Conservation (phyloP, 2,329 filamentous ascomycete genomes). For the Clonostachys sp. region DNA sequence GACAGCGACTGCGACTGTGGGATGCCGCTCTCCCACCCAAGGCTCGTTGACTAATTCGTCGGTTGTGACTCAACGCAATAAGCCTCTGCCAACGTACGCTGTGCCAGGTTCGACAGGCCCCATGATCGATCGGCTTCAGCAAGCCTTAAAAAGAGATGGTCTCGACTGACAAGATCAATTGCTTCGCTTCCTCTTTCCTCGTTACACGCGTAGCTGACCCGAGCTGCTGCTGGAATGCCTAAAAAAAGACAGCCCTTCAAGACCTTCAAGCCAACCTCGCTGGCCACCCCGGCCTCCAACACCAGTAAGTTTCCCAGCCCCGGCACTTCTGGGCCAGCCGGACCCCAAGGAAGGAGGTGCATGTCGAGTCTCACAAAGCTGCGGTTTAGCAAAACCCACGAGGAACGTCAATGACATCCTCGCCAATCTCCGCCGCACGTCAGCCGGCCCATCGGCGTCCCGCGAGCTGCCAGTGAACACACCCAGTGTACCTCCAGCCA, state of each 20-base stretch:
- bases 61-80: too few species aligned
- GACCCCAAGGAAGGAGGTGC: neutral
- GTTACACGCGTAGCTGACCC: too few species aligned
- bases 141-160: too few species aligned
- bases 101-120: too few species aligned
- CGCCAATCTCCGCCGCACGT: slow-evolving; percentile 47
- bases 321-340: too few species aligned
- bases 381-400: slow-evolving; percentile 6
- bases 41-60: too few species aligned
- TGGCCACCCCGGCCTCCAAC: slow-evolving; percentile 12
- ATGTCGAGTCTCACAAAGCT: neutral
- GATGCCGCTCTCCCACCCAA: too few species aligned
- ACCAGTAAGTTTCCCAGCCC: neutral
- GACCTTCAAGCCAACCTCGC: slow-evolving; percentile 50
- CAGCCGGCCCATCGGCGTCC: slow-evolving; percentile 18
- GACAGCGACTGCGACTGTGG: too few species aligned
- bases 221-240: slow-evolving; percentile 42
- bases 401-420: slow-evolving; percentile 56
- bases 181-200: too few species aligned
- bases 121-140: too few species aligned
- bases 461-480: slow-evolving; percentile 19
- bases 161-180: too few species aligned
- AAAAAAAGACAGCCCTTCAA: slow-evolving; percentile 58
- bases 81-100: too few species aligned
- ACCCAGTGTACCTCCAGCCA: slow-evolving; percentile 54